These are phyloP conservation scores for Astrothelium macrocarpum DNA, from an alignment of 495 filamentous ascomycete genomes.

Conservation along the genomic window DNA sequence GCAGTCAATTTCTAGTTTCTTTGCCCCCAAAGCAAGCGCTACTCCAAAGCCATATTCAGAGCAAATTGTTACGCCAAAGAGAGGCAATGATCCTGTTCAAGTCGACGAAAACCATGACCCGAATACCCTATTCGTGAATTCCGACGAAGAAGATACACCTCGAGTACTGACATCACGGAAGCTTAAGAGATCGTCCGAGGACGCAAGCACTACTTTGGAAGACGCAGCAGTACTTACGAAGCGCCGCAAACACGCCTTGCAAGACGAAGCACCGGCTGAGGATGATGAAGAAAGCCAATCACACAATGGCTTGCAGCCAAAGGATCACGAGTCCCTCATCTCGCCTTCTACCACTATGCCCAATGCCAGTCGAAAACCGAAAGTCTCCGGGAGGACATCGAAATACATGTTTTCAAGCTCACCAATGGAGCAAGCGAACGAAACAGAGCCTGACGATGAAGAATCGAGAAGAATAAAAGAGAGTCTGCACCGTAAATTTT, in stretches of 20 bases:
- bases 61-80: slow-evolving; percentile 12
- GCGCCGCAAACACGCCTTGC: slow-evolving; percentile 6
- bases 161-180: slow-evolving; percentile 4
- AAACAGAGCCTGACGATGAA: slow-evolving; percentile 40
- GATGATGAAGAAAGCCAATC: slow-evolving; percentile 8
- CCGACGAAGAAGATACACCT: slow-evolving; percentile 8
- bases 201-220: slow-evolving; percentile 4
- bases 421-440: slow-evolving; percentile 31
- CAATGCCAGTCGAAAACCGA: slow-evolving; percentile 18
- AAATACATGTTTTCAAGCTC: slow-evolving; percentile 43
- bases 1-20: slow-evolving; percentile 79
- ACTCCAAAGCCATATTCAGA: slow-evolving; percentile 14
- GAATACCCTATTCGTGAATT: slow-evolving; percentile 11
- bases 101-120: slow-evolving; percentile 16
- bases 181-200: slow-evolving; percentile 21
- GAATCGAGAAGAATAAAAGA: slow-evolving; percentile 43
- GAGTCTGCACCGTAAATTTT: slow-evolving; percentile 73
- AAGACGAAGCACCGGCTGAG: not conserved
- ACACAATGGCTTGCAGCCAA: slow-evolving; percentile 10
- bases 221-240: slow-evolving; percentile 9
- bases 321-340: slow-evolving; percentile 6
- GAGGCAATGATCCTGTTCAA: slow-evolving; percentile 14
- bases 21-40: slow-evolving; percentile 51
- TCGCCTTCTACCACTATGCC: slow-evolving; percentile 14
- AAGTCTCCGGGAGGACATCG: slow-evolving; percentile 33